Evolutionary conservation across 495 filamentous ascomycete species (phyloP).

Genomic region (Thozetella sp.): DNA sequence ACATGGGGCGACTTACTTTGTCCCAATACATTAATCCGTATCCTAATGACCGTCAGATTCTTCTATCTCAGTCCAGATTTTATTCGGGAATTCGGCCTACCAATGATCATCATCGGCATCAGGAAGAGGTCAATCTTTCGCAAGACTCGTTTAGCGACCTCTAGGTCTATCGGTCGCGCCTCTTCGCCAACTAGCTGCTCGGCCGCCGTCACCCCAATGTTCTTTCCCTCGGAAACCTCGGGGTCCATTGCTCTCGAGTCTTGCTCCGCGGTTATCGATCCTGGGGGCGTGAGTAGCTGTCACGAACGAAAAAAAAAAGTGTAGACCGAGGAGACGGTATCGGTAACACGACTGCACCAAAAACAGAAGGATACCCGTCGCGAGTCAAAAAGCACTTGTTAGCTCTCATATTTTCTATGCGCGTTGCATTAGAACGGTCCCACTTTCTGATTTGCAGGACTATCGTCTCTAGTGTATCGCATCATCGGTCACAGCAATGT

Average conservation of each 20-base stretch:
- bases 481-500: background rate
- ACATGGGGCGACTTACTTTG: conserved; percentile 46
- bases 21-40: conserved; percentile 78
- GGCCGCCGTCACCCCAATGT: background rate
- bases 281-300: too few species aligned
- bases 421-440: too few species aligned
- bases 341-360: too few species aligned
- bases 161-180: conserved; percentile 45
- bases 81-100: conserved; percentile 30
- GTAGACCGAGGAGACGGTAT: too few species aligned
- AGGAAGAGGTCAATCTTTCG: conserved; percentile 71
- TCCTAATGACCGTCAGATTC: conserved; percentile 9
- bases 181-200: background rate
- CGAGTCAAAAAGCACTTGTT: too few species aligned
- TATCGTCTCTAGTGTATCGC: too few species aligned
- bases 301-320: too few species aligned
- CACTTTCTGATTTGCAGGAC: too few species aligned
- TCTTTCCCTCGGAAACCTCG: background rate
- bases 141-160: conserved; percentile 55
- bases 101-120: conserved; percentile 72
- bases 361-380: too few species aligned
- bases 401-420: too few species aligned
- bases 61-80: background rate
- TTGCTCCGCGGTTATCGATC: too few species aligned
- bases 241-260: too few species aligned